Base-by-base conservation (phyloP, 371 early-diverging fungal species). In the Synchytrium microbalum region DNA sequence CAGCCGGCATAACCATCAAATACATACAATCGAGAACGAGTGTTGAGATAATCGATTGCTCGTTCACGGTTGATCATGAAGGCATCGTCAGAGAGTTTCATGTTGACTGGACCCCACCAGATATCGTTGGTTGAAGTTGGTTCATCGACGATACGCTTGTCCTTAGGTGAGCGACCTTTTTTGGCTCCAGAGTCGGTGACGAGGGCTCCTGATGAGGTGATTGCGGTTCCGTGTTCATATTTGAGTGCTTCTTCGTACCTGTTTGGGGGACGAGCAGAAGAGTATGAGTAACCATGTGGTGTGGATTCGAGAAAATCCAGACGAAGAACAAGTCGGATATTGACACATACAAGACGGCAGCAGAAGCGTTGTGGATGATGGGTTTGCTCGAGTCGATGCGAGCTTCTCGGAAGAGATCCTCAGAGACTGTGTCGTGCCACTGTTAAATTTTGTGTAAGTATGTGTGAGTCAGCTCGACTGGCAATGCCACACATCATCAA, bases 71-170 rank as follows among this genome's bases (percentile, higher is more conserved):
- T 96, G 72, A 91, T 88, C 72, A 90, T 84, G 77, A 97, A 97
- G 13, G 90, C 85, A 58, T 88, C 81, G 69, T 92, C 90, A 61
- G 27, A 8, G 8, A 64, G 8, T n/a, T 88, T 88, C 72, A 87
- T 88, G 79, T 97, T 97, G 67, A 96, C 92, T 30, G 96, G 94
- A n/a, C 96, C 96, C 94, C 95, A 95, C 97, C 97, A 97, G 69
- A 97, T 83, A 72, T 96, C 91, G 58, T 86, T 77, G 14, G 78
- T 72, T 19, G 92, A 86, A 10, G 81, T 67, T 10, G 84, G 76
- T 69, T 97, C 96, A 57, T 93, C 95, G 38, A 94, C 96, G 70
- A 97, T 89, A 64, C 97, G 92, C 85, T 97, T 97, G 83, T 97
- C 97, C 66, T 84, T 93, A 89, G 72, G 90, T 79, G 66, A 70